phyloP scores from a whole-genome alignment of 495 filamentous ascomycete species.

The Tuber magnatum region DNA sequence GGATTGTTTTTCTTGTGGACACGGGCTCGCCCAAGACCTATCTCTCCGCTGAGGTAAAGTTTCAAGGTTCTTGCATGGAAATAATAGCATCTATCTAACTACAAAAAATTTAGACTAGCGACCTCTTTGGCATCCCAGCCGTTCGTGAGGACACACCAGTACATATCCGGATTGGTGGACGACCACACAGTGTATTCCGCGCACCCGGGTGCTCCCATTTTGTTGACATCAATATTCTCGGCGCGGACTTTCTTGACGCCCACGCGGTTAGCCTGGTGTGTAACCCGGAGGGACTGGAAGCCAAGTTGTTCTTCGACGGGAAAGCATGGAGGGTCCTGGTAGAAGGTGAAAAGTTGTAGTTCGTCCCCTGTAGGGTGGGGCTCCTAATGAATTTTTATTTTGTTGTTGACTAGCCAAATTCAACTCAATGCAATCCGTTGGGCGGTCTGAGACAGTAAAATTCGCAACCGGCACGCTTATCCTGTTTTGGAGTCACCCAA shows the following conservation, averaged over 20 bases:
- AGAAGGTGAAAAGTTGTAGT: constrained; percentile 49
- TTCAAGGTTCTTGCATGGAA: too few species aligned
- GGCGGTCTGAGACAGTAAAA: too few species aligned
- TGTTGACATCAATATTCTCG: constrained; percentile 74
- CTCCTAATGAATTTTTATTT: constrained; percentile 52
- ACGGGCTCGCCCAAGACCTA: not conserved
- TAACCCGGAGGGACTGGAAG: constrained; percentile 54
- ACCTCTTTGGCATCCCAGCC: not conserved
- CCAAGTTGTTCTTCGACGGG: constrained; percentile 42
- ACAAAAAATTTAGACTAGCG: not conserved
- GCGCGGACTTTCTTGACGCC: constrained; percentile 76
- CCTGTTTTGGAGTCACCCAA: too few species aligned
- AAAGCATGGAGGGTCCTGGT: constrained; percentile 18
- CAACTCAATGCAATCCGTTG: too few species aligned
- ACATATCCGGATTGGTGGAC: not conserved
- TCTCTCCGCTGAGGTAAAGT: not conserved
- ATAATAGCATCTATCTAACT: not conserved
- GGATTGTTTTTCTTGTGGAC: not conserved
- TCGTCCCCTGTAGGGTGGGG: constrained; percentile 57
- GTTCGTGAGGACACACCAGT: not conserved
- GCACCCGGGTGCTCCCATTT: constrained; percentile 42
- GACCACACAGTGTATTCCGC: not conserved
- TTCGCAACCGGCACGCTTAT: too few species aligned
- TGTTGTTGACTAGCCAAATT: not conserved
- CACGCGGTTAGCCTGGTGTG: constrained; percentile 69